These are phyloP conservation scores for Pythium brassicae DNA, from an alignment of 352 stramenopile genomes.

Conservation along the genomic window DNA sequence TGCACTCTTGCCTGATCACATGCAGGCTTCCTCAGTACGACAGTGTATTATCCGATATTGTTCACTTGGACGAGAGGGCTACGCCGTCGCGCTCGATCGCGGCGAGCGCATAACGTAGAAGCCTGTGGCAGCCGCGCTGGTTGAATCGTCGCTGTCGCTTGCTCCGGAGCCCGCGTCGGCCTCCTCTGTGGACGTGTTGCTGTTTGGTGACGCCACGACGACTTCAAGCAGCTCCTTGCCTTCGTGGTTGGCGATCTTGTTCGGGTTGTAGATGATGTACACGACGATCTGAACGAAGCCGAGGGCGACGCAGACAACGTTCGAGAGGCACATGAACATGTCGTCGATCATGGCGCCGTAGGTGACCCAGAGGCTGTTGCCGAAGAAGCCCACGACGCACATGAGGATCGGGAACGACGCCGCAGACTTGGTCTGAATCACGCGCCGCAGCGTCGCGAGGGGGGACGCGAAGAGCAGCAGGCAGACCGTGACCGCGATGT, in stretches of 20 bases:
- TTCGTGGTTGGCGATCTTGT: background rate
- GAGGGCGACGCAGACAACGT: slow-evolving; percentile 25
- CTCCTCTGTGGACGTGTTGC: slow-evolving; percentile 15
- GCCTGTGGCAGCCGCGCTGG: background rate
- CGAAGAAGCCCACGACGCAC: slow-evolving; percentile 21
- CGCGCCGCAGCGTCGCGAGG: slow-evolving; percentile 7
- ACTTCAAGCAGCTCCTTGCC: slow-evolving; percentile 7
- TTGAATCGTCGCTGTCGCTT: slow-evolving; percentile 5
- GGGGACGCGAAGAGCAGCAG: slow-evolving; percentile 17
- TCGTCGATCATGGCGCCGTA: slow-evolving; percentile 28
- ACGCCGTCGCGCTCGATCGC: background rate
- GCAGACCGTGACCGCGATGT: slow-evolving; percentile 22
- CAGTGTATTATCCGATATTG: background rate
- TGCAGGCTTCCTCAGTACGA: too few relatives aligned
- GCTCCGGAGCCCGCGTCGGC: slow-evolving; percentile 11
- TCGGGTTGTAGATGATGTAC: slow-evolving; percentile 23
- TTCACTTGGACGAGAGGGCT: background rate
- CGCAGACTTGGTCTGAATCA: slow-evolving; percentile 22
- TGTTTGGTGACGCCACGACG: slow-evolving; percentile 7
- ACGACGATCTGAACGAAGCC: slow-evolving; percentile 32
- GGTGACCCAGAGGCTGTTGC: slow-evolving; percentile 27
- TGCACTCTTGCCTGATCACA: too few relatives aligned
- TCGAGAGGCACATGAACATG: slow-evolving; percentile 26
- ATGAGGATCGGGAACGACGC: slow-evolving; percentile 34
- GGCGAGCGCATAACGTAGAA: slow-evolving; percentile 1